A percentile compares a stretch with the other conserved stretches of the same genome.
Evolutionary conservation across 2,329 filamentous ascomycete genomes (phyloP).

Genomic region (Fusarium duplospermum): DNA sequence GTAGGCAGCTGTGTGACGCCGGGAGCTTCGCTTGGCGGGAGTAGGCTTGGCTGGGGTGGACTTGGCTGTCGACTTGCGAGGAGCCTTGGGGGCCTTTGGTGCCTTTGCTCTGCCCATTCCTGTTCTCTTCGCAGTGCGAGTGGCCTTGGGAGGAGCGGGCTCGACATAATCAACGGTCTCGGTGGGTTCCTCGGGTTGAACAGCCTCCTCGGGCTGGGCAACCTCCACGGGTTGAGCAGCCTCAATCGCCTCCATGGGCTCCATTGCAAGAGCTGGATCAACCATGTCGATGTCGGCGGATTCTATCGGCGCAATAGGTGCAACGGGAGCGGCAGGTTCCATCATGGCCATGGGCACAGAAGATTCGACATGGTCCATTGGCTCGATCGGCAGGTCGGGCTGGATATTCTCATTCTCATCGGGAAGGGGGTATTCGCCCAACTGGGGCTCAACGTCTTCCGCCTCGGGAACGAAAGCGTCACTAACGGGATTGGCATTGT

Average conservation of each 20-base stretch:
- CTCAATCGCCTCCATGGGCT: conserved; percentile 14
- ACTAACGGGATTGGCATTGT: conserved; percentile 34
- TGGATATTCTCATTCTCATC: conserved; percentile 43
- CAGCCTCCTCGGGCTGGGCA: conserved; percentile 9
- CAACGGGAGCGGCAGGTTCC: conserved; percentile 17
- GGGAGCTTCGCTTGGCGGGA: conserved; percentile 35
- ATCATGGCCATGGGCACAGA: conserved; percentile 26
- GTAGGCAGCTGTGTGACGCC: conserved; percentile 39
- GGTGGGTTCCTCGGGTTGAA: conserved; percentile 19
- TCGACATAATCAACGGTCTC: conserved; percentile 27
- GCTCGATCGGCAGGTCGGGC: conserved; percentile 42
- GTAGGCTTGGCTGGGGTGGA: conserved; percentile 42
- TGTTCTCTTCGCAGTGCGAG: conserved; percentile 41
- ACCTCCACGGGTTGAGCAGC: not conserved
- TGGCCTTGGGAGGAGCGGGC: conserved; percentile 42
- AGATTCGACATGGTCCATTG: conserved; percentile 43
- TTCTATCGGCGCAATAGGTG: conserved; percentile 13
- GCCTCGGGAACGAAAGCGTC: conserved; percentile 46
- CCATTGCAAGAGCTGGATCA: conserved; percentile 36
- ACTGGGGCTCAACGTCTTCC: conserved; percentile 38
- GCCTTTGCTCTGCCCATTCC: conserved; percentile 35
- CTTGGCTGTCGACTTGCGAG: conserved; percentile 36
- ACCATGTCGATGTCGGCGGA: conserved; percentile 35
- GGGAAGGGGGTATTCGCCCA: conserved; percentile 21
- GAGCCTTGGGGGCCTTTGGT: conserved; percentile 28